Conservation (phyloP, 140 eudicot species). For the Senecio squalidus region DNA sequence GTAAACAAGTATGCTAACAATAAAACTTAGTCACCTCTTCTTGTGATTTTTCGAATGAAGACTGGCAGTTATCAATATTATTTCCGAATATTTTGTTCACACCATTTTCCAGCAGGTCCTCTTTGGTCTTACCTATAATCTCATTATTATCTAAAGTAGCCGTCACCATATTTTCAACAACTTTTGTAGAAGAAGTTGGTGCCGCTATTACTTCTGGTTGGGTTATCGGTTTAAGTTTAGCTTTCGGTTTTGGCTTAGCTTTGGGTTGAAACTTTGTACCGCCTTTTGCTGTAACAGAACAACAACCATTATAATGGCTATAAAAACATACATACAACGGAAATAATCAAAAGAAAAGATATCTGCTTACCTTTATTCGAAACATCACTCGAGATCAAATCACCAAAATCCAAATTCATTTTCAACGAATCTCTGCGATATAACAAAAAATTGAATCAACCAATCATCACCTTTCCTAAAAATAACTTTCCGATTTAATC, state of each 20-base stretch:
- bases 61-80: slow-evolving; percentile 11
- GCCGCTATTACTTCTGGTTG: slow-evolving; percentile 17
- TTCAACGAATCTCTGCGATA: slow-evolving; percentile 14
- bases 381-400: slow-evolving; percentile 32
- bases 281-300: slow-evolving; percentile 43
- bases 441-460: too few species aligned
- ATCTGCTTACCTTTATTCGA: slow-evolving; percentile 39
- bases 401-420: slow-evolving; percentile 46
- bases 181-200: slow-evolving; percentile 17
- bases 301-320: slow-evolving; percentile 8
- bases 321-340: not conserved
- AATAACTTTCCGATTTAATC: too few species aligned
- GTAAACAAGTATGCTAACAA: not conserved
- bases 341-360: not conserved
- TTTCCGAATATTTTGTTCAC: slow-evolving; percentile 20
- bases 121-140: not conserved
- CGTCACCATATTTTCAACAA: slow-evolving; percentile 24
- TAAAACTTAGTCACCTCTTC: slow-evolving; percentile 35
- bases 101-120: slow-evolving; percentile 25
- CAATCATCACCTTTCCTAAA: too few species aligned
- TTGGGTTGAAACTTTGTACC: slow-evolving; percentile 59
- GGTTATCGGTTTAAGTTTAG: slow-evolving; percentile 25
- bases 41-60: slow-evolving; percentile 29
- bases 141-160: slow-evolving; percentile 14
- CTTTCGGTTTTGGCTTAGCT: slow-evolving; percentile 36